Evolutionary conservation across 768 basidiomycete genomes (phyloP), one percentile per base, ranked within the genome.

Genomic region (Boletus tomentosulus): DNA sequence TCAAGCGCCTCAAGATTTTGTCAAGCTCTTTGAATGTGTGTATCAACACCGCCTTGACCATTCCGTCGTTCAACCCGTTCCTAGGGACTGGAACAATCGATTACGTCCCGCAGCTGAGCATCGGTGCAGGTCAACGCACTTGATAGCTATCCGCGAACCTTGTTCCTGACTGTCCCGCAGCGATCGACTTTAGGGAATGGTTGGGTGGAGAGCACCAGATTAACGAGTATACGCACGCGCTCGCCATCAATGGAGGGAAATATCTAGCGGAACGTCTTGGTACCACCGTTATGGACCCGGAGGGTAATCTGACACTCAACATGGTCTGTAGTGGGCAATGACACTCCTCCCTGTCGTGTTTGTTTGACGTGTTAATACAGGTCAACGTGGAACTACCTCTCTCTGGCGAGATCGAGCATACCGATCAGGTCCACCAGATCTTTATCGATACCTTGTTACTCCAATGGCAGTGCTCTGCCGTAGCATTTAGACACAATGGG

Each of bases 121-220:
- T 89, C 13, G 61, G 61, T 0, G 73, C 80, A 59, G 84, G 85
- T 83, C 50, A 53, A 55, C 30, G 48, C 4, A 28, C 7, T 39
- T 41, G 25, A 15, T 46, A 11, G n/a, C 25, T 35, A 27, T 19
- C 33, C 16, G 12, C 9, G 27, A 22, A 24, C 13, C 1, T 52
- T 46, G 41, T 39, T 46, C 37, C 61, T 55, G 47, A 60, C 28
- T n/a, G 49, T 28, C 13, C 27, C 22, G 22, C 48, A 84, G 91
- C 90, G 0, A 66, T 92, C 5, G 78, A 84, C 30, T 93, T 93
- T 71, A 81, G 92, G 28, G 63, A 77, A 54, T 80, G 79, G 73
- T 68, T 92, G 2, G 91, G 92, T 1, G 90, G 92, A 6, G 91
- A 94, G 66, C 67, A 78, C 25, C 76, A 74, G 43, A 93, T 94